These are phyloP conservation scores for Barbarea vulgaris DNA, from an alignment of 345 rosid species.

Conservation along the genomic window DNA sequence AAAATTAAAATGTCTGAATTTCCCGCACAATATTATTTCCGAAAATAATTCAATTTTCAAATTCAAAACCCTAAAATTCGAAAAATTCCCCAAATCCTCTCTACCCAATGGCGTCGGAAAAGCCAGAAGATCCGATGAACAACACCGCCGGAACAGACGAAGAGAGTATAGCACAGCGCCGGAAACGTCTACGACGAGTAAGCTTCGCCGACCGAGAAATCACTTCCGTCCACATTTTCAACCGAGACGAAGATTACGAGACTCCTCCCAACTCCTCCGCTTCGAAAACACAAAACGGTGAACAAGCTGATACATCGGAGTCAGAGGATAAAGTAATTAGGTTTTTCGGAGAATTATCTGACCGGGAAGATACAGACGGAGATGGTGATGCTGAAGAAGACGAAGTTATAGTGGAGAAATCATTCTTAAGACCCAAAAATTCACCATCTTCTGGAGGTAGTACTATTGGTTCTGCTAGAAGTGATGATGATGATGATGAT, in stretches of 20 bases:
- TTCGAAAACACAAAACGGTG: slow-evolving; percentile 33
- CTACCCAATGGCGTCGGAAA: slow-evolving; percentile 53
- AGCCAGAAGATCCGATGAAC: slow-evolving; percentile 50
- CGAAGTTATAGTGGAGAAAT: slow-evolving; percentile 39
- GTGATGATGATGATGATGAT: slow-evolving; percentile 61
- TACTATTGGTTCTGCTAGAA: slow-evolving; percentile 67
- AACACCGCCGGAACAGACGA: slow-evolving; percentile 66
- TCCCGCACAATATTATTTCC: slow-evolving; percentile 35
- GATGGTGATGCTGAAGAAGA: slow-evolving; percentile 44
- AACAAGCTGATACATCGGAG: slow-evolving; percentile 31
- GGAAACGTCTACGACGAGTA: slow-evolving; percentile 84
- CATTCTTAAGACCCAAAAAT: slow-evolving; percentile 59
- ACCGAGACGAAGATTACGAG: slow-evolving; percentile 88
- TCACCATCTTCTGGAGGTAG: slow-evolving; percentile 92
- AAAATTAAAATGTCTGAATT: slow-evolving; percentile 6
- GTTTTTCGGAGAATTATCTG: slow-evolving; percentile 64
- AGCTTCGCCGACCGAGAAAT: slow-evolving; percentile 96
- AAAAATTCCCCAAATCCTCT: slow-evolving; percentile 27
- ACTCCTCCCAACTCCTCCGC: slow-evolving; percentile 57
- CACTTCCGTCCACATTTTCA: slow-evolving; percentile 86
- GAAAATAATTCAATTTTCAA: slow-evolving; percentile 30
- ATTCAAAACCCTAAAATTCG: slow-evolving; percentile 47
- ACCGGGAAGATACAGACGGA: slow-evolving; percentile 56
- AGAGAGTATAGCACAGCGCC: slow-evolving; percentile 62
- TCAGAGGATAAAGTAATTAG: slow-evolving; percentile 44